Base-by-base conservation (phyloP, 371 early-diverging fungal species). In the Smittium culicis region DNA sequence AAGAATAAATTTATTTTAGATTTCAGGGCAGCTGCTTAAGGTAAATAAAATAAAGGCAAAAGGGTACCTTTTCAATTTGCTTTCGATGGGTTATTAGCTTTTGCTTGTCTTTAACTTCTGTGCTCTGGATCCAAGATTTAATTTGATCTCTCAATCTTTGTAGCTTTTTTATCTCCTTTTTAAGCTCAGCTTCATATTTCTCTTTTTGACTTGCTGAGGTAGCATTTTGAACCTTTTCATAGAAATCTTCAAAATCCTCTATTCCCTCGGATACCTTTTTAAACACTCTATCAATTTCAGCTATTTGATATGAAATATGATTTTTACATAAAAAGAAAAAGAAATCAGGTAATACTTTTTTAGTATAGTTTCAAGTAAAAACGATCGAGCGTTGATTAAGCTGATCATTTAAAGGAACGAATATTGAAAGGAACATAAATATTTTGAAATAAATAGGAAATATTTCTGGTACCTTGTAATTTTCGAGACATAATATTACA, bases 111-210 rank as follows among this genome's bases (percentile, higher is more conserved):
- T 98, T 98, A 73, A 98, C 91, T 54, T 96, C 96, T 70, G 82
- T 90, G 58, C 86, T 88, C 2, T 89, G 81, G 45, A 92, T 79
- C 95, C 95, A 98, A 66, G 88, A 86, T 77, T 96, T 95, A 74
- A 98, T 96, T 77, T 95, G 94, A 79, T 98, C 98, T 56, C 98
- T 87, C 68, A 83, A 81, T 71, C 95, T 81, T 73, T 96, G 96
- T 64, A 97, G 81, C 78, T 96, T 96, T 77, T 98, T 98, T 76
- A 98, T 96, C 79, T 98, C 97, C 80, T 93, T 94, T 76, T 98
- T 98, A 69, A 98, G 77, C 69, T 95, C 96, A 57, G 84, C 83
- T 71, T 98, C 98, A 69, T 88, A 87, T 79, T 96, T 96, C 71
- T 98, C 94, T 78, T 92, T 93, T 74, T 95, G 96, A 67, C 92